Conservation (phyloP, 768 basidiomycete species). For the Floccularia luteovirens region DNA sequence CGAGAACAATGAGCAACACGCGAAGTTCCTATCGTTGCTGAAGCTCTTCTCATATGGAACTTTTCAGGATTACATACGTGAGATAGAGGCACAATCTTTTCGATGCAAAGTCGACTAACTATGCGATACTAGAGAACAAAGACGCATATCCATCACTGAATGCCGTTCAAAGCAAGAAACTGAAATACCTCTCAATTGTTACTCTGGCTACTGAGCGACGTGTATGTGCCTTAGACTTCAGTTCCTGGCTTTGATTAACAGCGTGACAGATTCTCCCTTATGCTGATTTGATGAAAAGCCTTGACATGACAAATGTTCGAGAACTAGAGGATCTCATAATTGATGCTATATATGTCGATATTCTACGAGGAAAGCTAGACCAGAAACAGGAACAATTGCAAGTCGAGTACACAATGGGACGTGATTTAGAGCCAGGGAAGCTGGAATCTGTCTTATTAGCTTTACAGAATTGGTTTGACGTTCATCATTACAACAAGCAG, state of each 20-base stretch:
- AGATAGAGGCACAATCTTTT: conserved; percentile 11
- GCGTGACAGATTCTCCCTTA: conserved; percentile 72
- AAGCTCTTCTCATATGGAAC: conserved; percentile 90
- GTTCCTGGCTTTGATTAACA: neutral
- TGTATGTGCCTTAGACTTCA: conserved; percentile 34
- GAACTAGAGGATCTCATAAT: conserved; percentile 96
- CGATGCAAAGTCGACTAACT: neutral
- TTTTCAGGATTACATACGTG: conserved; percentile 76
- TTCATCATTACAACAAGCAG: neutral
- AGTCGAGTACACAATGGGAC: conserved; percentile 87
- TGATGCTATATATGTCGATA: conserved; percentile 89
- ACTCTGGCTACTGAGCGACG: conserved; percentile 72
- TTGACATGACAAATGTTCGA: conserved; percentile 75
- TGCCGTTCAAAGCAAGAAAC: conserved; percentile 69
- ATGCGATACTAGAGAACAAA: conserved; percentile 46
- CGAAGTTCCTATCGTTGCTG: conserved; percentile 55
- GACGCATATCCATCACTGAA: conserved; percentile 61
- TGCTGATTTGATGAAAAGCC: conserved; percentile 52
- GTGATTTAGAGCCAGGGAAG: conserved; percentile 80
- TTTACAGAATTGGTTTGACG: conserved; percentile 57
- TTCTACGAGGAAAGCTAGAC: conserved; percentile 87
- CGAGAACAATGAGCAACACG: conserved; percentile 52
- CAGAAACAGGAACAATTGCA: conserved; percentile 87
- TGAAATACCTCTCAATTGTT: conserved; percentile 91
- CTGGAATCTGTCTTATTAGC: conserved; percentile 53